Conservation (phyloP, 2,329 filamentous ascomycete genomes). For the Hypoxylon sp. region DNA sequence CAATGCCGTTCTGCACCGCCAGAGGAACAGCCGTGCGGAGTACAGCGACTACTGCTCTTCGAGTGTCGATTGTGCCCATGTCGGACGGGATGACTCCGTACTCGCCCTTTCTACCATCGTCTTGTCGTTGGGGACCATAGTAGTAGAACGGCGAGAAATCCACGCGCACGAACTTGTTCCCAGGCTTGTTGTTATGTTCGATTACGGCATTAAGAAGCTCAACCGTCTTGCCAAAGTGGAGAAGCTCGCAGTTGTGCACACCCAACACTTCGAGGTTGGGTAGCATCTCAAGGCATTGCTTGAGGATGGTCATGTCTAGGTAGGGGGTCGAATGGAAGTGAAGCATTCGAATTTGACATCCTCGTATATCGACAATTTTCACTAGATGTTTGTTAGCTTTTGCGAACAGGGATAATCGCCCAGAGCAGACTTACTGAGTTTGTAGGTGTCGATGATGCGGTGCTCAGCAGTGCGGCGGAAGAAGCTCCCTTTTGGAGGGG, state of each 20-base stretch:
- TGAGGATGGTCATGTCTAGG: constrained; percentile 44
- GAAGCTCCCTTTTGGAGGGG: constrained; percentile 6
- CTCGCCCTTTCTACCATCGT: constrained; percentile 38
- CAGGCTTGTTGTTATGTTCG: constrained; percentile 28
- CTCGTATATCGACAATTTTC: constrained; percentile 29
- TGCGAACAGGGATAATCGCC: not conserved
- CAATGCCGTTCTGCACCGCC: constrained; percentile 38
- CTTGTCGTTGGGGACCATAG: constrained; percentile 31
- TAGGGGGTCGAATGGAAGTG: constrained; percentile 48
- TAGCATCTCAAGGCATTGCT: constrained; percentile 40
- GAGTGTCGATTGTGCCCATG: constrained; percentile 36
- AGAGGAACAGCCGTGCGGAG: constrained; percentile 37
- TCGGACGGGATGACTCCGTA: constrained; percentile 49
- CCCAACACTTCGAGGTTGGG: constrained; percentile 46
- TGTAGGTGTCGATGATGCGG: constrained; percentile 1
- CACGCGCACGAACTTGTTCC: not conserved
- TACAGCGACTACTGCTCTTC: constrained; percentile 33
- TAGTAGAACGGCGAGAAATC: constrained; percentile 49
- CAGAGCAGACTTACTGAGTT: constrained; percentile 18
- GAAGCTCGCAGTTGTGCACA: constrained; percentile 52
- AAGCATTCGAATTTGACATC: constrained; percentile 43
- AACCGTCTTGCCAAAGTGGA: constrained; percentile 48
- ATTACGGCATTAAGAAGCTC: constrained; percentile 43
- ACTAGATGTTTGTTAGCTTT: constrained; percentile 32
- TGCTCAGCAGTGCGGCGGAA: not conserved